Conservation (phyloP, 2,329 filamentous ascomycete genomes). For the Clarireedia monteithiana region DNA sequence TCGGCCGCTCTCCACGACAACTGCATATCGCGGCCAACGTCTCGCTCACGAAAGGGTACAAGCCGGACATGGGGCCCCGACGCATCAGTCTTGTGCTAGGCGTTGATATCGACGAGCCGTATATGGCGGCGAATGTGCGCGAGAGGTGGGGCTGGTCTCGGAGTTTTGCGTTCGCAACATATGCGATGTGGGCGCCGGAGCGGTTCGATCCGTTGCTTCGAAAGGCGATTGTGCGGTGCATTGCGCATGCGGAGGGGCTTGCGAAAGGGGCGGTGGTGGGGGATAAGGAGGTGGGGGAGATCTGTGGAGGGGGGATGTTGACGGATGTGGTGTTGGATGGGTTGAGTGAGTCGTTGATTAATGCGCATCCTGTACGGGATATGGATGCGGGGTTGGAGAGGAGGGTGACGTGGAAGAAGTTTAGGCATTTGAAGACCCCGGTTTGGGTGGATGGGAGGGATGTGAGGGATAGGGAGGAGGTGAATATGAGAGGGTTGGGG, state of each 20-base stretch:
- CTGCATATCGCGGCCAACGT: neutral
- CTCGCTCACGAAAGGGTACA: too few relatives aligned
- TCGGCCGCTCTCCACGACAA: neutral
- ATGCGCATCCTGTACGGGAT: constrained; percentile 16
- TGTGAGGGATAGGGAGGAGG: constrained; percentile 6
- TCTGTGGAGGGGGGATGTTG: constrained; percentile 20
- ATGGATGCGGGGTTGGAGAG: constrained; percentile 18
- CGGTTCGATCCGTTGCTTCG: constrained; percentile 20
- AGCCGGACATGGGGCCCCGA: neutral
- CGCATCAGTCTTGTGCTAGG: constrained; percentile 20
- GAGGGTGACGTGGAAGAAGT: constrained; percentile 22
- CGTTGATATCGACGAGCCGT: constrained; percentile 21
- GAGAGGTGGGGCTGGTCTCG: constrained; percentile 15
- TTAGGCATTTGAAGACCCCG: constrained; percentile 11
- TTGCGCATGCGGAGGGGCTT: constrained; percentile 12
- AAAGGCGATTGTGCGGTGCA: constrained; percentile 18
- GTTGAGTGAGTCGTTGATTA: constrained; percentile 12
- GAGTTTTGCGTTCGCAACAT: constrained; percentile 15
- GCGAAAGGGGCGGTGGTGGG: neutral
- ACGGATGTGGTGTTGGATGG: constrained; percentile 18
- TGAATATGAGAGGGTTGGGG: constrained; percentile 15
- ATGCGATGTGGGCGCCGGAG: constrained; percentile 17
- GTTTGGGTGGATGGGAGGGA: constrained; percentile 14
- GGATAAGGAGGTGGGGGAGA: constrained; percentile 9
- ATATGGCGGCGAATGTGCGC: constrained; percentile 9